Conservation (phyloP, 2,329 filamentous ascomycete species). For the Sporothrix euskadiensis region DNA sequence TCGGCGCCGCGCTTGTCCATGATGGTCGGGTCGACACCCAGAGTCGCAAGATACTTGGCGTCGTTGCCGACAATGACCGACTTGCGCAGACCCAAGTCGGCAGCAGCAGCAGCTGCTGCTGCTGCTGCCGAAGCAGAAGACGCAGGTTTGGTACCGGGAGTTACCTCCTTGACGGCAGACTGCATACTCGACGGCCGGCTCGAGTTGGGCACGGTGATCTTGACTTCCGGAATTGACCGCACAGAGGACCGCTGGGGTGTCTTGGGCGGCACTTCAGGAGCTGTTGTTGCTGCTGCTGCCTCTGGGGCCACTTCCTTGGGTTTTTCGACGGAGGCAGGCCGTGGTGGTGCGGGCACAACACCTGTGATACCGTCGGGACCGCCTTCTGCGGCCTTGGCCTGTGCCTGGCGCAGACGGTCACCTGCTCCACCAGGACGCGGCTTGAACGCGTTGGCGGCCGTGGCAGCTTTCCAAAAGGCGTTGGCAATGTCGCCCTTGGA, state of each 20-base stretch:
- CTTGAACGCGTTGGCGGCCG: constrained; percentile 72
- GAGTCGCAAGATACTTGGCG: constrained; percentile 70
- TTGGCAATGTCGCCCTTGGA: constrained; percentile 72
- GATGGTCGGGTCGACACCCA: constrained; percentile 76
- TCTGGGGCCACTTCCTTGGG: constrained; percentile 38
- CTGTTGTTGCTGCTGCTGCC: not conserved
- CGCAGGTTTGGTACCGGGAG: not conserved
- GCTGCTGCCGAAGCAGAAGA: not conserved
- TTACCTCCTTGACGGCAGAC: constrained; percentile 40
- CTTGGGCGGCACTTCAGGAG: constrained; percentile 38
- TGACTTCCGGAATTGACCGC: constrained; percentile 60
- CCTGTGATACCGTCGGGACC: constrained; percentile 87
- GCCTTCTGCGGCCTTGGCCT: constrained; percentile 56
- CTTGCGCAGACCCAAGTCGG: constrained; percentile 50
- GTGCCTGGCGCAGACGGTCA: constrained; percentile 68
- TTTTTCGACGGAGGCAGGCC: constrained; percentile 46
- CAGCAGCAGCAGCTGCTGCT: constrained; percentile 26
- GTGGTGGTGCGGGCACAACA: constrained; percentile 77
- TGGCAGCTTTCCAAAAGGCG: constrained; percentile 77
- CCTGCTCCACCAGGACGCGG: constrained; percentile 84
- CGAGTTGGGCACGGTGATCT: constrained; percentile 54
- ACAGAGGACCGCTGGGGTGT: constrained; percentile 43
- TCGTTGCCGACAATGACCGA: constrained; percentile 71
- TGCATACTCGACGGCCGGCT: constrained; percentile 47
- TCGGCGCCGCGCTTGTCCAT: constrained; percentile 75